Evolutionary conservation across 2,329 filamentous ascomycete genomes (phyloP).

Genomic region (Ceratocystis cacaofunesta): DNA sequence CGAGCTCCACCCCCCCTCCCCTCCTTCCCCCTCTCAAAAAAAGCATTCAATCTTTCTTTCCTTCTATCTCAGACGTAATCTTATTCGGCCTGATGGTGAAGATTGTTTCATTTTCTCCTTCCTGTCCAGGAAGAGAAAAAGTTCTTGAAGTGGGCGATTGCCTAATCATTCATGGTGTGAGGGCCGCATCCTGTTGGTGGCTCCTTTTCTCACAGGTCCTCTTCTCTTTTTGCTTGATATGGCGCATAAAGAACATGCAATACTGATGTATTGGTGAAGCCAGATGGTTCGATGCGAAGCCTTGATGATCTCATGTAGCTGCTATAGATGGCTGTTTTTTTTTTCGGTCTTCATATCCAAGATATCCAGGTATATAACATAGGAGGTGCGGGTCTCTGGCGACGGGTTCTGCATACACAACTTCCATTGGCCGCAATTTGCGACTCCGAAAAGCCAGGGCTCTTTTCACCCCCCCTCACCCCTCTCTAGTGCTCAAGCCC

Average conservation of each 20-base stretch:
- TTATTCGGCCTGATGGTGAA: too few relatives aligned
- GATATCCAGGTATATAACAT: neutral
- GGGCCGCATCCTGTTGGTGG: neutral
- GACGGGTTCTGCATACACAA: neutral
- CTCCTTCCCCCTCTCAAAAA: too few relatives aligned
- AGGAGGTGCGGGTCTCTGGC: too few relatives aligned
- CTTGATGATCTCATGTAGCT: neutral
- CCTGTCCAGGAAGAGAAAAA: neutral
- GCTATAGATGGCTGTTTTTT: neutral
- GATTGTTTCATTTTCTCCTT: neutral
- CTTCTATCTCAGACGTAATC: neutral
- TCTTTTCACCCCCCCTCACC: too few relatives aligned
- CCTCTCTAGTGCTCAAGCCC: too few relatives aligned
- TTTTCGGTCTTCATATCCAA: neutral
- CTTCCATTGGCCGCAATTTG: neutral
- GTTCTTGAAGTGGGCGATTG: neutral
- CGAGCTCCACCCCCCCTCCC: too few relatives aligned
- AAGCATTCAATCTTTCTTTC: too few relatives aligned
- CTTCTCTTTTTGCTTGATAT: neutral
- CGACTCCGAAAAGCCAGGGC: too few relatives aligned
- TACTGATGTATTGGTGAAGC: neutral
- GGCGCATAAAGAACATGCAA: constrained; percentile 1
- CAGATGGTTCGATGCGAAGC: neutral
- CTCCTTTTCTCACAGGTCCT: neutral
- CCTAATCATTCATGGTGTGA: neutral